These are phyloP conservation scores for Lasiodiplodia sp. DNA, from an alignment of 2,329 filamentous ascomycete genomes.

Conservation along the genomic window DNA sequence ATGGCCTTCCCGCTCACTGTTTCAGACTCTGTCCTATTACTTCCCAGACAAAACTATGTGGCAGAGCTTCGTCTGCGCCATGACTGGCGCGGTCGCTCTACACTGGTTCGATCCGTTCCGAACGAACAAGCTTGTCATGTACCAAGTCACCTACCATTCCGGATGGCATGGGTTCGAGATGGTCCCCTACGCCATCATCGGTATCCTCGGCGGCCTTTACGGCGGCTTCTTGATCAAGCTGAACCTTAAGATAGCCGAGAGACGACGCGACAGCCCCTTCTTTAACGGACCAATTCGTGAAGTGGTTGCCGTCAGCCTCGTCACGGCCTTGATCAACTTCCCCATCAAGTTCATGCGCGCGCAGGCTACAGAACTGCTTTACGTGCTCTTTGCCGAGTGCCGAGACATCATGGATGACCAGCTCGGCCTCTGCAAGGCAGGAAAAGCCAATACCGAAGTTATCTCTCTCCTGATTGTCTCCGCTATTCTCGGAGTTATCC, in stretches of 20 bases:
- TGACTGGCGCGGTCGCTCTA: slow-evolving; percentile 94
- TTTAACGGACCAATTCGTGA: slow-evolving; percentile 76
- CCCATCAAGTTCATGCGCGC: slow-evolving; percentile 96
- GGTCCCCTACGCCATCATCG: slow-evolving; percentile 84
- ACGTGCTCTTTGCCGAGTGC: slow-evolving; percentile 91
- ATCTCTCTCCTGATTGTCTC: slow-evolving; percentile 85
- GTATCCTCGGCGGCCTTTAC: slow-evolving; percentile 90
- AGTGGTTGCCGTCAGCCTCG: slow-evolving; percentile 77
- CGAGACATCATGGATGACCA: slow-evolving; percentile 81
- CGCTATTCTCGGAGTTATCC: slow-evolving; percentile 80
- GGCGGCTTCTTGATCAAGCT: slow-evolving; percentile 93
- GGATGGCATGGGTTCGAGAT: slow-evolving; percentile 96
- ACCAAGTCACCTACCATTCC: slow-evolving; percentile 91
- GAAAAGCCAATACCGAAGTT: slow-evolving; percentile 80
- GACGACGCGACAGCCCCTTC: slow-evolving; percentile 63
- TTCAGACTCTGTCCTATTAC: slow-evolving; percentile 90
- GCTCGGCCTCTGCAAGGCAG: slow-evolving; percentile 88
- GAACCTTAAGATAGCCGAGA: slow-evolving; percentile 85
- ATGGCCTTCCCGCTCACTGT: slow-evolving; percentile 33
- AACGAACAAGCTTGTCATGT: slow-evolving; percentile 93
- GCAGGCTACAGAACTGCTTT: slow-evolving; percentile 89
- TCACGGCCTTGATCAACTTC: slow-evolving; percentile 91
- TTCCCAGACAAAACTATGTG: slow-evolving; percentile 99
- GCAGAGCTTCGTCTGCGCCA: slow-evolving; percentile 98
- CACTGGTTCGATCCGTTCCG: slow-evolving; percentile 94